A percentile compares a stretch with the other conserved stretches of the same genome.
Evolutionary conservation across 495 filamentous ascomycete species (phyloP).

Genomic region (Penicillium desertorum): DNA sequence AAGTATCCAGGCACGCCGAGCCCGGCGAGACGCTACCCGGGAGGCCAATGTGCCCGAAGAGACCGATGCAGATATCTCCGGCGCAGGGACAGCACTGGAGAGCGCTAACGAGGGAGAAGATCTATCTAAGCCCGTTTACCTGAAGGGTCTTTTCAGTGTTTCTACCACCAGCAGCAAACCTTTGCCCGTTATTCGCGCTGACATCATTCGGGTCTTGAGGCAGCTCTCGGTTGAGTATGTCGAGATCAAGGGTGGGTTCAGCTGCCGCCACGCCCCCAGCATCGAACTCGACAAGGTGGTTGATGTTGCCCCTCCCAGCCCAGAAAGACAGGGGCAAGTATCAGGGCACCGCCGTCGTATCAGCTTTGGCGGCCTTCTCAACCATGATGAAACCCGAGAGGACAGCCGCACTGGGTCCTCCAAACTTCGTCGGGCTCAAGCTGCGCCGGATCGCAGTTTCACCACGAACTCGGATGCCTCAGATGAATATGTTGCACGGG

Average conservation of each 20-base stretch:
- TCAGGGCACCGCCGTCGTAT: conserved; percentile 70
- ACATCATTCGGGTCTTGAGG: conserved; percentile 88
- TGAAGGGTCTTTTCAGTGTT: conserved; percentile 97
- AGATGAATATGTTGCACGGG: conserved; percentile 62
- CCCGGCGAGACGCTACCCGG: conserved; percentile 62
- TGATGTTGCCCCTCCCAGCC: conserved; percentile 57
- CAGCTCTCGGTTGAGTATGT: conserved; percentile 84
- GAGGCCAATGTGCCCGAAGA: conserved; percentile 78
- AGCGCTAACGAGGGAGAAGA: conserved; percentile 55
- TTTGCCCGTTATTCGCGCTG: conserved; percentile 74
- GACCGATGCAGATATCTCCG: conserved; percentile 61
- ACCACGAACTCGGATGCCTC: conserved; percentile 75
- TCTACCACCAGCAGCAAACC: conserved; percentile 94
- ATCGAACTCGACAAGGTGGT: conserved; percentile 77
- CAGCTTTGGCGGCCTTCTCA: conserved; percentile 73
- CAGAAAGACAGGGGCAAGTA: conserved; percentile 50
- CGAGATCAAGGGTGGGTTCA: conserved; percentile 93
- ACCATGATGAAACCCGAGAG: conserved; percentile 55
- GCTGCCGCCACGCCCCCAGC: conserved; percentile 81
- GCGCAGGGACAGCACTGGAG: conserved; percentile 50
- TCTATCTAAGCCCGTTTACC: conserved; percentile 83
- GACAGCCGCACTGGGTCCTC: conserved; percentile 32
- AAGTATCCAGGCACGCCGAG: conserved; percentile 81
- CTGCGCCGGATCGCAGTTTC: conserved; percentile 65
- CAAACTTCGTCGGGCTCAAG: conserved; percentile 40